These are phyloP conservation scores for Aspergillus tamarii DNA, from an alignment of 2,329 filamentous ascomycete genomes.

Conservation along the genomic window DNA sequence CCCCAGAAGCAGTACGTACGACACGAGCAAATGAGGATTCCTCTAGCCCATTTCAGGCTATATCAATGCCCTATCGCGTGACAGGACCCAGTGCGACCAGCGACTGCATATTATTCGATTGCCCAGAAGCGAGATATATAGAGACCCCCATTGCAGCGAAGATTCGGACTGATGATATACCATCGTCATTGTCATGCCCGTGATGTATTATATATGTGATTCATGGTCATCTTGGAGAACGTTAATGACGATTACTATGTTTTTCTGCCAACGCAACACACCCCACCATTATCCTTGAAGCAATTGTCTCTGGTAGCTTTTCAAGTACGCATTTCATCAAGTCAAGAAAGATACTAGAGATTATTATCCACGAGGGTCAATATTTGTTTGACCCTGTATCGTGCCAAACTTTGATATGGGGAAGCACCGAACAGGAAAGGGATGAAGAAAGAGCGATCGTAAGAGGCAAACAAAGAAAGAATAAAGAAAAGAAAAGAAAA, in stretches of 20 bases:
- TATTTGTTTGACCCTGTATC: neutral
- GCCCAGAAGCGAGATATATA: slow-evolving; percentile 14
- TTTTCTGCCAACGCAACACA: neutral
- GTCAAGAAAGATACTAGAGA: neutral
- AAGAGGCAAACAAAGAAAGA: too few species aligned
- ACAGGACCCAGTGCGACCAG: slow-evolving; percentile 16
- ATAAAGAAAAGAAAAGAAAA: neutral
- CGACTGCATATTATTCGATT: neutral
- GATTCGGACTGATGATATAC: neutral
- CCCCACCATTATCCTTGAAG: neutral
- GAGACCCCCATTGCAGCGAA: neutral
- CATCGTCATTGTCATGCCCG: neutral
- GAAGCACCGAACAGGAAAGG: too few species aligned
- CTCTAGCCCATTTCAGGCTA: neutral
- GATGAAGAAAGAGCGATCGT: too few species aligned
- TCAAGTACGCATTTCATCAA: neutral
- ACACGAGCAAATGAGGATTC: neutral
- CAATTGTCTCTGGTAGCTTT: neutral
- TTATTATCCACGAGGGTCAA: neutral
- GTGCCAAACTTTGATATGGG: neutral
- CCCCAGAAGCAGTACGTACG: neutral
- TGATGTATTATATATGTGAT: slow-evolving; percentile 1
- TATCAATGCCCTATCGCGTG: neutral
- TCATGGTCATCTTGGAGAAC: neutral
- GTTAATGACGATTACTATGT: neutral